Percentiles rank a stretch among this genome's conserved stretches.
Evolutionary conservation across 1,139 yeast species (phyloP).

Genomic region (Protomyces lactucae-debilis): DNA sequence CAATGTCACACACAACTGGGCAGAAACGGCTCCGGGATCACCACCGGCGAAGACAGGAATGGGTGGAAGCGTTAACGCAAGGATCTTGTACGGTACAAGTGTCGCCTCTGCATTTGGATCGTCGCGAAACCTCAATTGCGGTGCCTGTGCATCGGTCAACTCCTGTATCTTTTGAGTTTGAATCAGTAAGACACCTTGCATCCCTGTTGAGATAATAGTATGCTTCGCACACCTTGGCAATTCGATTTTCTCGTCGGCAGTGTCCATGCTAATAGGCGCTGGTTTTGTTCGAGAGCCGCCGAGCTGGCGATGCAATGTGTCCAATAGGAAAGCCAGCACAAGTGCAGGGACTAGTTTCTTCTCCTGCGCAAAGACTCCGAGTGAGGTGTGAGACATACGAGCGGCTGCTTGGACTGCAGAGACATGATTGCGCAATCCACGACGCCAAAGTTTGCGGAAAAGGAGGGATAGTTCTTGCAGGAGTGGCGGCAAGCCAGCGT

Average conservation of each 20-base stretch:
- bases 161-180: constrained; percentile 38
- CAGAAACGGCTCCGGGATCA: background rate
- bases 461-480: constrained; percentile 46
- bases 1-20: background rate
- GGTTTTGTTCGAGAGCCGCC: constrained; percentile 36
- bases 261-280: constrained; percentile 11
- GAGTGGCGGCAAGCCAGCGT: constrained; percentile 34
- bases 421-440: constrained; percentile 52
- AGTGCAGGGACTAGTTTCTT: constrained; percentile 50
- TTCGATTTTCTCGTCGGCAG: background rate
- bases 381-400: constrained; percentile 45
- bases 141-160: constrained; percentile 35
- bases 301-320: constrained; percentile 46
- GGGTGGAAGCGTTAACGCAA: constrained; percentile 58
- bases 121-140: constrained; percentile 37
- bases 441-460: constrained; percentile 61
- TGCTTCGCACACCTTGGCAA: constrained; percentile 27
- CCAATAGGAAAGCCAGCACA: constrained; percentile 58
- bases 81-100: constrained; percentile 52
- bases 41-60: constrained; percentile 46
- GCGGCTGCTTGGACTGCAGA: constrained; percentile 65
- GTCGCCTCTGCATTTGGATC: constrained; percentile 34
- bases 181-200: constrained; percentile 54
- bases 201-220: constrained; percentile 38
- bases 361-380: constrained; percentile 44